phyloP scores from a whole-genome alignment of 2,329 filamentous ascomycete genomes.

The Botrytis porri region DNA sequence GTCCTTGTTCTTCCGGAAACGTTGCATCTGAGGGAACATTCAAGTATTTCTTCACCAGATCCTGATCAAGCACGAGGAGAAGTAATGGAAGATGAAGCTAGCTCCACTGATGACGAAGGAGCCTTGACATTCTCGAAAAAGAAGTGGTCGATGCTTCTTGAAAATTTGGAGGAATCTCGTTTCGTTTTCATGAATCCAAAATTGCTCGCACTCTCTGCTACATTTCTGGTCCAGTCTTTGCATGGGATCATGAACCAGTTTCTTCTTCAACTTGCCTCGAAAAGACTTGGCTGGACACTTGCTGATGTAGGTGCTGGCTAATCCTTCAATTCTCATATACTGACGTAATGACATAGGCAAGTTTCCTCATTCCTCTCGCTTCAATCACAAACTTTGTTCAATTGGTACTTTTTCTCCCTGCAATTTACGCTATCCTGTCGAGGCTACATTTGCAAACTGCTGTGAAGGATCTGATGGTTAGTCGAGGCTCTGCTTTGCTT shows the following conservation, averaged over 20 bases:
- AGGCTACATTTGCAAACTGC: constrained; percentile 13
- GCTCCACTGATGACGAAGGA: not conserved
- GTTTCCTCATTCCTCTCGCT: constrained; percentile 25
- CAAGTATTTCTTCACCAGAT: not conserved
- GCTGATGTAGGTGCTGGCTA: constrained; percentile 37
- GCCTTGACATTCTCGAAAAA: not conserved
- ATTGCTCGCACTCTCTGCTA: constrained; percentile 15
- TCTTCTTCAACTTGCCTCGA: constrained; percentile 51
- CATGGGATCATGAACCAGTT: constrained; percentile 32
- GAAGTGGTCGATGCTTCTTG: constrained; percentile 3
- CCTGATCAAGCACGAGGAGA: not conserved
- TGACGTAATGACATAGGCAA: constrained; percentile 19
- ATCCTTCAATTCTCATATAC: not conserved
- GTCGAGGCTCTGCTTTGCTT: constrained; percentile 30
- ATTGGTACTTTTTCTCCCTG: constrained; percentile 25
- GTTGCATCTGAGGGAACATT: constrained; percentile 8
- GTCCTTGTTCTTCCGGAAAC: constrained; percentile 31
- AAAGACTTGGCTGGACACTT: constrained; percentile 45
- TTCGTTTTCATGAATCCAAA: constrained; percentile 29
- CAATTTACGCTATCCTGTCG: constrained; percentile 19
- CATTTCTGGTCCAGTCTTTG: constrained; percentile 20
- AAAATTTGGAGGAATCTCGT: constrained; percentile 21
- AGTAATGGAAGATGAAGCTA: not conserved
- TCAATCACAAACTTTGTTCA: constrained; percentile 23
- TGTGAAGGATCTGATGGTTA: constrained; percentile 31